phyloP scores from a whole-genome alignment of 257 asterid genomes.

The Capsicum chinense region DNA sequence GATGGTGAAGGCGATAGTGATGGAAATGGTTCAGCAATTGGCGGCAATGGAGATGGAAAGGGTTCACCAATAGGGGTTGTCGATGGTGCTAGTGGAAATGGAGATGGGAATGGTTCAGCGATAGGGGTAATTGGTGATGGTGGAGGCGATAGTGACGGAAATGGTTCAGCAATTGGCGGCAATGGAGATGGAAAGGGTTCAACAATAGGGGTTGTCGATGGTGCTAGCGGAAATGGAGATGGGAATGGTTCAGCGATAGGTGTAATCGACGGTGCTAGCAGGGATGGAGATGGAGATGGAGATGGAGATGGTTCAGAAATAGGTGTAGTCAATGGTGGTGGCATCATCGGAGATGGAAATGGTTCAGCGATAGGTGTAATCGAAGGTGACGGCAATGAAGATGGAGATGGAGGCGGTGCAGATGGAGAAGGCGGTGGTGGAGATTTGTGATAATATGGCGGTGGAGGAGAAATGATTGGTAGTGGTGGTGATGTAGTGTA shows the following conservation, averaged over 20 bases:
- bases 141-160: no score
- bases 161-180: no score
- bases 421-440: no score
- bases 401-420: not conserved
- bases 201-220: not conserved
- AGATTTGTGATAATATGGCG: no score
- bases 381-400: not conserved
- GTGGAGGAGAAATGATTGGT: not conserved
- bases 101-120: not conserved
- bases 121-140: not conserved
- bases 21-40: not conserved
- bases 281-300: not conserved
- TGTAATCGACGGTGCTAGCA: not conserved
- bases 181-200: not conserved
- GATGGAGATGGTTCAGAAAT: not conserved
- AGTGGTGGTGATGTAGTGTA: not conserved
- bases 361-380: no score
- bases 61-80: not conserved
- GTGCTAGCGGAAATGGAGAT: not conserved
- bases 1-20: not conserved
- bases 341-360: no score
- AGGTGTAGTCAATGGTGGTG: not conserved
- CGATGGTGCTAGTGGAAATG: not conserved
- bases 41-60: not conserved
- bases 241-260: not conserved